Conservation (phyloP, 257 asterid genomes). For the Przewalskia tangutica region DNA sequence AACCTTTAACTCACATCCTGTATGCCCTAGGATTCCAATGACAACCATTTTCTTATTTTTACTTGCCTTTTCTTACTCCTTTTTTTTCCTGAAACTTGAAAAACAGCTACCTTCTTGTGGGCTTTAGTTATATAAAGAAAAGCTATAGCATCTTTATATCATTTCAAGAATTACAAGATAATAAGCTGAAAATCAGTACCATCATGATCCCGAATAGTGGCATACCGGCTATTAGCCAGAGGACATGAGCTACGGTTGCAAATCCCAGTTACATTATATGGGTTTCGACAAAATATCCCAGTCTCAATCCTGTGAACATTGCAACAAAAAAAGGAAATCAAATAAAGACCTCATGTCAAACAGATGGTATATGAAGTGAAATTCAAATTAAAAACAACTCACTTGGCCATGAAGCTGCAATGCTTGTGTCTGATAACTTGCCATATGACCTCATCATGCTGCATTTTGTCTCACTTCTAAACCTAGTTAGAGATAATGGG, state of each 20-base stretch:
- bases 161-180: constrained; percentile 14
- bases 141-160: not conserved
- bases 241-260: constrained; percentile 98
- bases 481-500: not conserved
- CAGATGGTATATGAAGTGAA: not conserved
- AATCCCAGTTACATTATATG: constrained; percentile 82
- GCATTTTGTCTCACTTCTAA: too few species aligned
- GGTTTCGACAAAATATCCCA: constrained; percentile 84
- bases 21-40: not conserved
- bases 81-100: not conserved
- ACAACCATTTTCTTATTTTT: not conserved
- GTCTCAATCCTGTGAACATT: constrained; percentile 53
- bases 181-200: too few species aligned
- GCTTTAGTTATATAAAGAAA: not conserved
- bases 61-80: not conserved
- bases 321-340: not conserved
- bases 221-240: constrained; percentile 94
- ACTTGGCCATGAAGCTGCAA: constrained; percentile 67
- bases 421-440: constrained; percentile 48
- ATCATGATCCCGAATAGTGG: constrained; percentile 22
- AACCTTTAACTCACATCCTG: not conserved
- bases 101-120: not conserved
- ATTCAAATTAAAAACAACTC: not conserved
- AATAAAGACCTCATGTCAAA: not conserved
- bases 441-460: too few species aligned